These are phyloP conservation scores for Ceratobasidium theobromae DNA, from an alignment of 1,284 basidiomycete genomes.

Conservation along the genomic window DNA sequence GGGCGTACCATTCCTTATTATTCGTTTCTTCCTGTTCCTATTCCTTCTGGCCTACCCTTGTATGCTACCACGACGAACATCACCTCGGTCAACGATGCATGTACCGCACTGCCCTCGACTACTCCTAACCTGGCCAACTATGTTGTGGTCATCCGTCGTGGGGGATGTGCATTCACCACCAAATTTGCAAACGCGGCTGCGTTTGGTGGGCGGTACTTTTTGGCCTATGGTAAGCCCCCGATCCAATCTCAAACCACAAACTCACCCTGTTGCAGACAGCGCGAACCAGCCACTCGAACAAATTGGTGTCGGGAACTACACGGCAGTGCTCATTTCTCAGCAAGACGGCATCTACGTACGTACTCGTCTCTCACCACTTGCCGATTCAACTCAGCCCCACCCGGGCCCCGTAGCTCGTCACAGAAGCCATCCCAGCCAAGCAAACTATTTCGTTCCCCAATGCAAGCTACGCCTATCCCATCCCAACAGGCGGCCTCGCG, in stretches of 20 bases:
- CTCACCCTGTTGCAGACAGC: neutral
- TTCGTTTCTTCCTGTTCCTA: conserved; percentile 30
- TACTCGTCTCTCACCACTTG: too few species aligned
- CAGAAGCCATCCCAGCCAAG: neutral
- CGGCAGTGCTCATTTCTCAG: conserved; percentile 33
- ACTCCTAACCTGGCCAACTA: conserved; percentile 55
- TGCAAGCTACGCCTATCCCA: conserved; percentile 40
- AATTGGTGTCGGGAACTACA: conserved; percentile 29
- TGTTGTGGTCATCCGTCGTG: conserved; percentile 54
- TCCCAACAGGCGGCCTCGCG: conserved; percentile 54
- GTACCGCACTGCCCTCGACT: conserved; percentile 52
- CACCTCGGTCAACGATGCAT: conserved; percentile 52
- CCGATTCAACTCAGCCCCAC: too few species aligned
- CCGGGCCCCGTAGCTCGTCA: neutral
- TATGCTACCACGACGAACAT: conserved; percentile 40
- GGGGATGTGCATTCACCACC: conserved; percentile 53
- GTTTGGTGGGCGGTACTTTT: conserved; percentile 50
- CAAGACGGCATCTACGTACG: conserved; percentile 42
- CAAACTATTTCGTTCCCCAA: neutral
- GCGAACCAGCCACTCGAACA: conserved; percentile 7
- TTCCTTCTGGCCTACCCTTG: conserved; percentile 29
- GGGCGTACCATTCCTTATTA: neutral
- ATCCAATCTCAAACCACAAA: neutral
- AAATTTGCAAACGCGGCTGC: conserved; percentile 54
- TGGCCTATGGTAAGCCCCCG: conserved; percentile 48